Percentiles rank a stretch among this genome's conserved stretches.
Evolutionary conservation across 371 early-diverging fungal species (phyloP).

Genomic region (Apophysomyces variabilis): DNA sequence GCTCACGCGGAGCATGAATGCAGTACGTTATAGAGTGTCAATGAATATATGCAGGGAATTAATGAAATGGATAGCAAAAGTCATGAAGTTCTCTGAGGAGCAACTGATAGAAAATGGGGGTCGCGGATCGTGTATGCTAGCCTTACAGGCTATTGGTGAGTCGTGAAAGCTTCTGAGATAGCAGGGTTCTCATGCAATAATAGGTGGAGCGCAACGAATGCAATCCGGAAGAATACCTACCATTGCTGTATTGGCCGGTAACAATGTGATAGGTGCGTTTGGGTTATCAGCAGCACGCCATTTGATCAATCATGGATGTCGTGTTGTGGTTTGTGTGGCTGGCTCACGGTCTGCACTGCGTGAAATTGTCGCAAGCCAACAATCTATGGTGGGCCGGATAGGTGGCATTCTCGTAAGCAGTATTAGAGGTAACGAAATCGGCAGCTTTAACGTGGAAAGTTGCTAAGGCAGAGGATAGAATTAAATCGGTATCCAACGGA

Average conservation of each 20-base stretch:
- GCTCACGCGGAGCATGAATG: conserved; percentile 69
- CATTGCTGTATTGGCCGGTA: conserved; percentile 73
- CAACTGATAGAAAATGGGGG: conserved; percentile 84
- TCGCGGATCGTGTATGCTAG: conserved; percentile 71
- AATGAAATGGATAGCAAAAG: conserved; percentile 27
- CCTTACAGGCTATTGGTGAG: conserved; percentile 64
- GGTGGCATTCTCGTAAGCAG: conserved; percentile 17
- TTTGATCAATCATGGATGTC: conserved; percentile 74
- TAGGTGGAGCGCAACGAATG: conserved; percentile 65
- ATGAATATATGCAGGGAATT: background rate
- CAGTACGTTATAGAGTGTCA: conserved; percentile 25
- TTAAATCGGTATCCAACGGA: conserved; percentile 44
- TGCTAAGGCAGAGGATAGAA: conserved; percentile 7
- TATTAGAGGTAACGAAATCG: conserved; percentile 19
- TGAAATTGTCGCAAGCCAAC: conserved; percentile 44
- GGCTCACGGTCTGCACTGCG: conserved; percentile 42
- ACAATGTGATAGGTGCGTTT: conserved; percentile 74
- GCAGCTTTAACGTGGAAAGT: background rate
- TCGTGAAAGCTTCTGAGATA: background rate
- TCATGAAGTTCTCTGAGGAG: conserved; percentile 68
- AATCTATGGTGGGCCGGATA: conserved; percentile 35
- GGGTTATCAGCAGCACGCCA: conserved; percentile 75
- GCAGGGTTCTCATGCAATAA: background rate
- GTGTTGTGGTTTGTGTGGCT: conserved; percentile 66
- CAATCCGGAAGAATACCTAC: conserved; percentile 68